Base-by-base conservation (phyloP, 2,329 filamentous ascomycete species). In the Sclerotinia sclerotiorum region DNA sequence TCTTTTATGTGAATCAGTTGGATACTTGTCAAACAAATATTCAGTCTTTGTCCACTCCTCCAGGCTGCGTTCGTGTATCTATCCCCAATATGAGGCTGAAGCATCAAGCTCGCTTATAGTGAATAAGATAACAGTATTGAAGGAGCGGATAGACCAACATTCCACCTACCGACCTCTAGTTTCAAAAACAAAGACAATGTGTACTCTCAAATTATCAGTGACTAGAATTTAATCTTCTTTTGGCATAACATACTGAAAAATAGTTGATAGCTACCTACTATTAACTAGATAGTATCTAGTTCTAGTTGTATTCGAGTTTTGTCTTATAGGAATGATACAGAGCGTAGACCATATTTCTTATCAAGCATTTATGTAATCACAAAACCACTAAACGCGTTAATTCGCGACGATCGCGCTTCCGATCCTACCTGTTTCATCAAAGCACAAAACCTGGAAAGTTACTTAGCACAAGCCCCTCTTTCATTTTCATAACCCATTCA, bases 401-500 rank as follows among this genome's bases (percentile, higher is more conserved):
- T 39, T 51, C 60, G 46, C 60, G 60, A 46, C 60, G 32, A 51
- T 51, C 32, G 46, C 60, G 46, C 60, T 39, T 51, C 60, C n/a
- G n/a, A 17, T 39, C 10, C 35, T 39, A 19, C 42, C 6, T 29
- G 11, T 49, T 35, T 49, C 21, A 48, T 49, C 5, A 52, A 52
- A 24, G 49, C 13, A 32, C 51, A 54, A 55, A 55, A 24, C 54
- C 54, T 13, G 32, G 54, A 19, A 57, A 39, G 29, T 39, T 21
- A 39, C 7, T 4, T 49, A 24, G 21, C 46, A 49, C n/a, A 21
- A 49, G 46, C 44, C 58, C 58, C 58, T 51, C 58, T 62, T 62
- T 62, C 29, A 62, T 62, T 62, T 62, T 62, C 58, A 62, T 15
- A 49, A 49, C 15, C 29, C 21, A 39, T 62, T 62, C 46, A 62